These are phyloP conservation scores for Gnaphalium uliginosum DNA, from an alignment of 129 eudicot species.

Conservation along the genomic window DNA sequence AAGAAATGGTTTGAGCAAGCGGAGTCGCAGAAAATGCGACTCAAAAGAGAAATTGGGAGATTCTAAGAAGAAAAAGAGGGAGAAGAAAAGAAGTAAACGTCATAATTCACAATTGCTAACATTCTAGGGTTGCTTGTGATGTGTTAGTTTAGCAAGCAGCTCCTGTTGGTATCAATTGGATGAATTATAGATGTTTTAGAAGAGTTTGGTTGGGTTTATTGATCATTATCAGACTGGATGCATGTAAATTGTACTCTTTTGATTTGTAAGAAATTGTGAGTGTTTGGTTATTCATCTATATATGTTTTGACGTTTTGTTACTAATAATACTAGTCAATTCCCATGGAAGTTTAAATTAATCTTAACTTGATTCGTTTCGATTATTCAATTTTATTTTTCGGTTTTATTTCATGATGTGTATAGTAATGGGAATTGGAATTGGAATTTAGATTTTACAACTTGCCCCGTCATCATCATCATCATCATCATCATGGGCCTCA, in stretches of 20 bases:
- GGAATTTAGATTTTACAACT: too few species aligned
- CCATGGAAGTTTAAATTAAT: too few species aligned
- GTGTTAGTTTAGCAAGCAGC: neutral
- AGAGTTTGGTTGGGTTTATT: too few species aligned
- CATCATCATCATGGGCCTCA: too few species aligned
- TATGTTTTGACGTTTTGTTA: too few species aligned
- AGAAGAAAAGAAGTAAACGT: slow-evolving; percentile 17
- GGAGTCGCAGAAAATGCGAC: slow-evolving; percentile 43
- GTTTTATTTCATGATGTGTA: neutral
- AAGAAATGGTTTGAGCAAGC: slow-evolving; percentile 48
- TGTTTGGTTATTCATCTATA: neutral
- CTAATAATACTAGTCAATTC: too few species aligned
- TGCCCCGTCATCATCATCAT: too few species aligned
- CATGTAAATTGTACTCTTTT: neutral
- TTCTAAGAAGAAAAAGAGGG: slow-evolving; percentile 50
- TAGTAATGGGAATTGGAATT: neutral
- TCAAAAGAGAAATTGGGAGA: slow-evolving; percentile 48
- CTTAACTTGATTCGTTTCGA: too few species aligned
- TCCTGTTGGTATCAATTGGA: neutral
- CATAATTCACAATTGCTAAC: neutral
- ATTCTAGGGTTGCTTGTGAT: neutral
- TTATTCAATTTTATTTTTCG: too few species aligned
- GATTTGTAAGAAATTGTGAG: too few species aligned
- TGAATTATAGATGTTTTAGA: too few species aligned
- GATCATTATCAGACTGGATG: neutral